phyloP scores from a whole-genome alignment of 2,329 filamentous ascomycete genomes.

The Lecanoromycetidae sp. region DNA sequence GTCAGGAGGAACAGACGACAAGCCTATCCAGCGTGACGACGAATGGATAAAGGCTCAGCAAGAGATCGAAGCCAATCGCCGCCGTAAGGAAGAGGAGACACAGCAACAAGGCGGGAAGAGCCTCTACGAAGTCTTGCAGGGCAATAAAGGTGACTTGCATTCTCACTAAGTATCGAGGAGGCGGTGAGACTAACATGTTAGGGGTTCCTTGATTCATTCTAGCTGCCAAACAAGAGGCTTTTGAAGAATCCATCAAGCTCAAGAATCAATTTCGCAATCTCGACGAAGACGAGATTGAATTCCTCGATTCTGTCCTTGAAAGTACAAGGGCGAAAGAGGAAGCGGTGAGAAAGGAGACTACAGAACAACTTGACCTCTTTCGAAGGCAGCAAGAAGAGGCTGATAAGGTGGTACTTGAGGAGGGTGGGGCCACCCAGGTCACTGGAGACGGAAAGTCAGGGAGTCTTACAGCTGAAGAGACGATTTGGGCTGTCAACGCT shows the following conservation, averaged over 20 bases:
- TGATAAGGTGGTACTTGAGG: slow-evolving; percentile 36
- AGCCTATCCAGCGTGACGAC: slow-evolving; percentile 16
- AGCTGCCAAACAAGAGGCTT: slow-evolving; percentile 40
- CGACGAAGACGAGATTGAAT: slow-evolving; percentile 41
- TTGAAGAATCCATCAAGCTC: slow-evolving; percentile 38
- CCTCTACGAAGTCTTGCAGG: slow-evolving; percentile 37
- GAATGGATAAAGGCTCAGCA: slow-evolving; percentile 19
- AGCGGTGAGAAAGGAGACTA: slow-evolving; percentile 45
- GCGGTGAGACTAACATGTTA: slow-evolving; percentile 36
- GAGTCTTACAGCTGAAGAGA: slow-evolving; percentile 20
- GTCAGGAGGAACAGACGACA: slow-evolving; percentile 18
- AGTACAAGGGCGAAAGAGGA: slow-evolving; percentile 45
- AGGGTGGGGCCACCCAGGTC: slow-evolving; percentile 6
- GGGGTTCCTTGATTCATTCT: slow-evolving; percentile 23
- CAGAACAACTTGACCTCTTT: slow-evolving; percentile 47
- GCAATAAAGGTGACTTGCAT: slow-evolving; percentile 41
- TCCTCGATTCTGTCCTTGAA: slow-evolving; percentile 45
- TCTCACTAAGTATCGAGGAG: no score
- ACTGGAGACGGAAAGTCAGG: slow-evolving; percentile 16
- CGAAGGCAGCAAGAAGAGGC: slow-evolving; percentile 47
- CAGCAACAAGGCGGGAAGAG: slow-evolving; percentile 34
- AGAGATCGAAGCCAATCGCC: slow-evolving; percentile 22
- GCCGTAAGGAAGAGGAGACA: slow-evolving; percentile 19
- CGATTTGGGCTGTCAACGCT: slow-evolving; percentile 38
- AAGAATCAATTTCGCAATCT: slow-evolving; percentile 41